Conservation (phyloP, 495 filamentous ascomycete genomes). For the Darksidea phi region DNA sequence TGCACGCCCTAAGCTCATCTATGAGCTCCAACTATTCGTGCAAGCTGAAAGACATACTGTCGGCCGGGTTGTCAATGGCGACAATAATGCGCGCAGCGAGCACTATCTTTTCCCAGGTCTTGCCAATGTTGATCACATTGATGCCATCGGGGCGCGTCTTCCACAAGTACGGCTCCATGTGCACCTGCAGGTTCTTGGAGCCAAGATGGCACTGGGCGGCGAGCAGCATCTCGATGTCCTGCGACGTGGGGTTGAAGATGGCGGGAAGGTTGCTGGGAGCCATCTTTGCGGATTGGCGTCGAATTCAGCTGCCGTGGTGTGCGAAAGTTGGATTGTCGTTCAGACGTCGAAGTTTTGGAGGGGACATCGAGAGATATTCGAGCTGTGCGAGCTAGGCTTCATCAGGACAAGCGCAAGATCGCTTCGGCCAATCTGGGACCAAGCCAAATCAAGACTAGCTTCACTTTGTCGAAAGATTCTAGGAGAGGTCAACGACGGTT, state of each 20-base stretch:
- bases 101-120: slow-evolving; percentile 99
- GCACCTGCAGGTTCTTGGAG: slow-evolving; percentile 96
- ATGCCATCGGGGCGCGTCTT: slow-evolving; percentile 97
- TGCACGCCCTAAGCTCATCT: neutral
- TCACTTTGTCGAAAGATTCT: no score
- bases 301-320: slow-evolving; percentile 43
- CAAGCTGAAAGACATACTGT: slow-evolving; percentile 51
- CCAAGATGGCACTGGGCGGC: slow-evolving; percentile 95
- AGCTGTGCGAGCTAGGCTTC: neutral
- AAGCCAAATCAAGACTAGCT: no score
- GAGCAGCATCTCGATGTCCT: slow-evolving; percentile 99
- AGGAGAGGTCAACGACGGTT: no score
- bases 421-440: neutral
- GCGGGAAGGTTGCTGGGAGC: slow-evolving; percentile 87
- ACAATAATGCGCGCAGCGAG: slow-evolving; percentile 97
- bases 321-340: slow-evolving; percentile 37
- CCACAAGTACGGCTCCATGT: slow-evolving; percentile 99
- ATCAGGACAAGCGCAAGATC: neutral
- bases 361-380: neutral
- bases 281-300: slow-evolving; percentile 71
- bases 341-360: slow-evolving; percentile 44
- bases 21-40: neutral
- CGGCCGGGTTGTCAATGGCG: slow-evolving; percentile 97
- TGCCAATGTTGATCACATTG: slow-evolving; percentile 98
- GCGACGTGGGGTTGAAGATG: slow-evolving; percentile 77